Evolutionary conservation across 257 asterid species (phyloP).

Genomic region (Solanum acaule): DNA sequence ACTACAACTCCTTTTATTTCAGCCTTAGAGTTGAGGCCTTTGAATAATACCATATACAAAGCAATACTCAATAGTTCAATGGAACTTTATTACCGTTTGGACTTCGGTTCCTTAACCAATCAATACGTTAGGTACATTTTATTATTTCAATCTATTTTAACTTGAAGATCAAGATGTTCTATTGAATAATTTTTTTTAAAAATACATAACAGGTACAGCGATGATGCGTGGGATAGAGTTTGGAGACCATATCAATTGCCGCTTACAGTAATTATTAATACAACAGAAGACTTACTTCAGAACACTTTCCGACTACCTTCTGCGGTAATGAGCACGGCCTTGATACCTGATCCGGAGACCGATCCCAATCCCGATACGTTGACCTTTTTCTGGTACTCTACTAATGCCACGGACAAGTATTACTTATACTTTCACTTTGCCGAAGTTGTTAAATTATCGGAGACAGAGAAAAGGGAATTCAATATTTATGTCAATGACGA

Average conservation of each 20-base stretch:
- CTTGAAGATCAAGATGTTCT: background rate
- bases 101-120: background rate
- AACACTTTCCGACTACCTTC: background rate
- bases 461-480: conserved; percentile 1
- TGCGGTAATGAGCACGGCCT: conserved; percentile 4
- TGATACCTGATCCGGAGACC: background rate
- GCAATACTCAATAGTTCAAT: background rate
- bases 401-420: background rate
- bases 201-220: conserved; percentile 2
- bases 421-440: conserved; percentile 10
- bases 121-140: background rate
- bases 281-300: background rate
- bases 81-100: background rate
- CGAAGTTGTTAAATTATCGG: background rate
- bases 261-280: background rate
- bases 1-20: conserved; percentile 11
- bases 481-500: background rate
- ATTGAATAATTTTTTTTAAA: too few species aligned
- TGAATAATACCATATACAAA: background rate
- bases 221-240: conserved; percentile 15
- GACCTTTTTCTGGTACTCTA: background rate
- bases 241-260: background rate
- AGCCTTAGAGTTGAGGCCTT: conserved; percentile 6
- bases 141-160: background rate
- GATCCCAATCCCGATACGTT: background rate